These are phyloP conservation scores for Leccinum solheimii DNA, from an alignment of 1,284 basidiomycete genomes.

Conservation along the genomic window DNA sequence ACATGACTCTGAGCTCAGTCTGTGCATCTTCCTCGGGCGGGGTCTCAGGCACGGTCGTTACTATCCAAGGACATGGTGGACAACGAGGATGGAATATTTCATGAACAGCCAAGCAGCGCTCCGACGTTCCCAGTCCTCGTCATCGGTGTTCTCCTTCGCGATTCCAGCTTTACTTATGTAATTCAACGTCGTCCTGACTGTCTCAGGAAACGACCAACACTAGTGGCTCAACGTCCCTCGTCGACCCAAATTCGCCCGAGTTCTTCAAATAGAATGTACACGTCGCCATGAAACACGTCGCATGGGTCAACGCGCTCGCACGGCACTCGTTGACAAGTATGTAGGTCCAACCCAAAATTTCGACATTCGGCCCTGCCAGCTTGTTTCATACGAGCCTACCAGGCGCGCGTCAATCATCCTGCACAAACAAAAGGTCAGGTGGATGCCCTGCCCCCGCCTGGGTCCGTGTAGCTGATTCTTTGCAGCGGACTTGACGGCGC, in stretches of 20 bases:
- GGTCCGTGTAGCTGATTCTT: no score
- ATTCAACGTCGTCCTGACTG: conserved; percentile 5
- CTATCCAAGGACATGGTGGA: conserved; percentile 12
- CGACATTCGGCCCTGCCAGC: not conserved
- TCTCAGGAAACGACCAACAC: not conserved
- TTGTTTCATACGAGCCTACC: conserved; percentile 34
- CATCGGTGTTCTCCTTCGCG: no score
- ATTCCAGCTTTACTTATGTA: no score
- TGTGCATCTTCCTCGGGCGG: conserved; percentile 15
- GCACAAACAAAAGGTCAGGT: conserved; percentile 44
- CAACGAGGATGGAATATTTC: conserved; percentile 5
- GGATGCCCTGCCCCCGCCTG: no score
- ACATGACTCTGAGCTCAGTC: conserved; percentile 63
- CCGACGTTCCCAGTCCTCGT: no score
- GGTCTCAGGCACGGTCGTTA: not conserved
- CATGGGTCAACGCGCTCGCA: conserved; percentile 40
- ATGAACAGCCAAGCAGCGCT: conserved; percentile 87
- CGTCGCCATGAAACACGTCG: conserved; percentile 17
- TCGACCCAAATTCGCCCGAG: conserved; percentile 45
- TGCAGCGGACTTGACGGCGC: no score
- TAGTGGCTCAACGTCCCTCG: conserved; percentile 12
- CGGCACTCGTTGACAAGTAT: conserved; percentile 40
- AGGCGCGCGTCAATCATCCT: conserved; percentile 35
- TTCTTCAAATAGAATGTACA: conserved; percentile 47
- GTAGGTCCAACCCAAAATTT: conserved; percentile 31